Evolutionary conservation across 192 early-diverging fungal species (phyloP).

Genomic region (Radiomyces spectabilis): DNA sequence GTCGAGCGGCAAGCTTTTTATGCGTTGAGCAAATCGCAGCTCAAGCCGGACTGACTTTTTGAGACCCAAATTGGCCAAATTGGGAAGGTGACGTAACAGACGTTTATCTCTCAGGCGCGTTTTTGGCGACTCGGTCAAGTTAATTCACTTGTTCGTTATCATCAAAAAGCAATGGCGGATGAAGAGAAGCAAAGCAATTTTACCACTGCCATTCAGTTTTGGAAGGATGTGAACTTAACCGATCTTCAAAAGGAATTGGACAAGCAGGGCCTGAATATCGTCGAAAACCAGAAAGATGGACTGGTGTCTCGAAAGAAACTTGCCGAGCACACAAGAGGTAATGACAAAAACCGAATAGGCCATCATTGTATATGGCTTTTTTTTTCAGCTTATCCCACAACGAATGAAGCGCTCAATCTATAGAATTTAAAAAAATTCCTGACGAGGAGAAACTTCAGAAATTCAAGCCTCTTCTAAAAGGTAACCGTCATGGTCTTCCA

Average conservation of each 20-base stretch:
- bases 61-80: no score
- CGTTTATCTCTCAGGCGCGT: no score
- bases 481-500: conserved; percentile 20
- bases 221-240: conserved; percentile 54
- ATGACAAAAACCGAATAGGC: background rate
- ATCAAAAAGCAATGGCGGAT: no score
- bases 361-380: background rate
- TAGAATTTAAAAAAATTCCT: conserved; percentile 72
- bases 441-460: conserved; percentile 74
- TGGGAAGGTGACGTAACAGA: no score
- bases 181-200: conserved; percentile 6
- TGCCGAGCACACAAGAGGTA: conserved; percentile 83
- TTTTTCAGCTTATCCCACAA: background rate
- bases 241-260: conserved; percentile 68
- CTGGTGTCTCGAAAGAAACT: conserved; percentile 71
- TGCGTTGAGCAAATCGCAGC: no score
- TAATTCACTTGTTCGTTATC: no score
- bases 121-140: no score
- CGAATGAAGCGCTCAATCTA: background rate
- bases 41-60: no score
- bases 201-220: conserved; percentile 26
- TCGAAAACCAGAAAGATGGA: conserved; percentile 80
- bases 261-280: conserved; percentile 63
- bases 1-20: no score
- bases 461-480: conserved; percentile 71